Base-by-base conservation (phyloP, 352 stramenopile genomes). In the Pythium graminicola region DNA sequence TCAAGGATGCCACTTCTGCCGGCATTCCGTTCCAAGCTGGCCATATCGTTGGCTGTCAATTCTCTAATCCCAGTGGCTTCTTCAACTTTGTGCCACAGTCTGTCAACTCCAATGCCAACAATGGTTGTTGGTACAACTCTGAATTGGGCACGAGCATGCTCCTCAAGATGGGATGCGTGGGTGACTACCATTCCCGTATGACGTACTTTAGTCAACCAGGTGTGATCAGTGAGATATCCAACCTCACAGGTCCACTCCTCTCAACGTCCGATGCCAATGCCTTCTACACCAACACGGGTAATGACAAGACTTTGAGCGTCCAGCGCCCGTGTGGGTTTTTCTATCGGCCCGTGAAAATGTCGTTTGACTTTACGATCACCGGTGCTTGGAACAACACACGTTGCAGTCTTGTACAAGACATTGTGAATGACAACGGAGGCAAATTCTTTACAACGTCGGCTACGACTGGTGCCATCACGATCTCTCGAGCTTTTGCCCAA, bases 121-220 rank as follows among this genome's bases (percentile, higher is more conserved):
- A 72, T 41, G 64, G 64, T 7, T 72, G 64, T 49, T 72, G 64
- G 64, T 69, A 69, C 55, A 72, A 69, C 48, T 55, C 64, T 14
- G 64, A 72, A 49, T 43, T 69, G 23, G 46, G 45, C 22, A 69
- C 60, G 24, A 61, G 50, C 35, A 40, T 39, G 11, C 28, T 72
- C 42, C 64, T 72, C 56, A 69, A 72, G 49, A 65, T 72, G 51
- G 64, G 64, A 14, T 72, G 64, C 44, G 32, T 51, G n/a, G 64
- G 64, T 28, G 36, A 55, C 19, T 58, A 61, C 48, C 47, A 60
- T 23, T 42, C 40, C 3, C 50, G 51, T 4, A 57, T 66, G 29
- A 69, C 35, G 41, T 72, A 67, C 52, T 60, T 66, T 14, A 40
- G 39, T 11, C 55, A 42, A 38, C 49, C 35, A 10, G 45, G 64